Conservation (phyloP, 306 rosid species). For the Malus domestica region ASM211411v1 NC_041798.1:21717501-21718000, state of each 20-base stretch:
- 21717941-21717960: too few relatives aligned
- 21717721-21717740: neutral
- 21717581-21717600: neutral
- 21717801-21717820: conserved; percentile 2
- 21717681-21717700: neutral
- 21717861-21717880: neutral
- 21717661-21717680: neutral
- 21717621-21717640: neutral
- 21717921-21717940: too few relatives aligned
- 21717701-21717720: neutral
- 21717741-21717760: neutral
- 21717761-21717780: neutral
- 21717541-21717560: neutral
- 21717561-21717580: neutral
- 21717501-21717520: neutral
- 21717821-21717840: neutral
- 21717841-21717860: too few relatives aligned
- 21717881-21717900: neutral
- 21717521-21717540: neutral
- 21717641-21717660: neutral
- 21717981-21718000: too few relatives aligned
- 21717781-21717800: neutral
- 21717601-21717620: conserved; percentile 18
- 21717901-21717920: neutral
- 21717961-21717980: too few relatives aligned